phyloP scores from a whole-genome alignment of 1,284 basidiomycete genomes.

The Papiliotrema nemorosa region DNA sequence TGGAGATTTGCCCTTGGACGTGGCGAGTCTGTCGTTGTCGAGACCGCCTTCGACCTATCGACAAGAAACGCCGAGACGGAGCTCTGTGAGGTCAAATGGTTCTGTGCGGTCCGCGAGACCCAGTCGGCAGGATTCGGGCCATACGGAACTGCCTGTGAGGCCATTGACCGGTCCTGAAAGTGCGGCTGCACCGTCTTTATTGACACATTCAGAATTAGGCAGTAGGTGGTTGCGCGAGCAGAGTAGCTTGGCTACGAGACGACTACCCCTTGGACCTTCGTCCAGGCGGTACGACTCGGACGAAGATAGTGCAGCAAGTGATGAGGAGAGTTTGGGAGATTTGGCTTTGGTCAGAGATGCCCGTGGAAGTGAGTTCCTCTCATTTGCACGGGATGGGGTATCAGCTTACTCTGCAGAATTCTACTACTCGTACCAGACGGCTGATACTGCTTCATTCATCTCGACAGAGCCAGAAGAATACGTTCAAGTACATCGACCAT shows the following conservation, averaged over 20 bases:
- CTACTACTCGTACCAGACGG: conserved; percentile 48
- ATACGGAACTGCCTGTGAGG: not conserved
- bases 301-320: conserved; percentile 37
- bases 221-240: conserved; percentile 79
- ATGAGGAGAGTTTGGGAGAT: conserved; percentile 39
- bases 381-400: not conserved
- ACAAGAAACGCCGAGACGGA: not conserved
- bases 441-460: conserved; percentile 27
- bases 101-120: no score
- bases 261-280: conserved; percentile 9
- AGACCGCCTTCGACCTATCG: not conserved
- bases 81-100: no score
- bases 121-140: not conserved
- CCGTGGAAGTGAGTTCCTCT: conserved; percentile 40
- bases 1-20: not conserved
- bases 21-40: not conserved
- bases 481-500: not conserved
- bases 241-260: conserved; percentile 52
- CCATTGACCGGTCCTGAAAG: conserved; percentile 25
- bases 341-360: conserved; percentile 43
- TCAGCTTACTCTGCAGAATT: conserved; percentile 28
- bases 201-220: conserved; percentile 57
- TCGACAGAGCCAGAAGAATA: conserved; percentile 23
- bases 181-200: conserved; percentile 27
- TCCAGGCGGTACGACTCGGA: conserved; percentile 30